phyloP scores from a whole-genome alignment of 2,329 filamentous ascomycete genomes.

The Aureobasidium musti region DNA sequence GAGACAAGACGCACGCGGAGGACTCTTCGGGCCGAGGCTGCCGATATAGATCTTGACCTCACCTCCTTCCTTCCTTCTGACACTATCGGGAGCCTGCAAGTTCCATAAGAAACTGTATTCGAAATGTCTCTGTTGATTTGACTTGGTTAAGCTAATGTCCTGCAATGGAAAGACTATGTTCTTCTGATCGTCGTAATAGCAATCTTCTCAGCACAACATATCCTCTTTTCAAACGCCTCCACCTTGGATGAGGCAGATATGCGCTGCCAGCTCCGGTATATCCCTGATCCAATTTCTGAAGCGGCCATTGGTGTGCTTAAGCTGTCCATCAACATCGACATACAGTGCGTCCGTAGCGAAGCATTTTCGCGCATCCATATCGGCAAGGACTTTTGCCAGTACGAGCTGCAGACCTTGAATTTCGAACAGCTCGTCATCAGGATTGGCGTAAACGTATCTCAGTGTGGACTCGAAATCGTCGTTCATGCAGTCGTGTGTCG shows the following conservation, averaged over 20 bases:
- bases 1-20: neutral
- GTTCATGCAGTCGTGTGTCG: neutral
- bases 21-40: constrained; percentile 2
- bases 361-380: neutral
- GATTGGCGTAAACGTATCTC: neutral
- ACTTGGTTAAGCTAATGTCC: too few relatives aligned
- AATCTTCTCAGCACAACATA: too few relatives aligned
- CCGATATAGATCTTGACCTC: neutral
- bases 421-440: neutral
- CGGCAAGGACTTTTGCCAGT: neutral
- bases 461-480: neutral
- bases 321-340: neutral
- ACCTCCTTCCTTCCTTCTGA: neutral
- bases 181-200: too few relatives aligned
- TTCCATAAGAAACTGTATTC: too few relatives aligned
- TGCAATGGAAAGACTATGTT: too few relatives aligned
- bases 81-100: neutral
- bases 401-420: constrained; percentile 6
- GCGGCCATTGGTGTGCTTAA: neutral
- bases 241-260: neutral
- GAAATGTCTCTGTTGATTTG: too few relatives aligned
- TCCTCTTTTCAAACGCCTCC: neutral
- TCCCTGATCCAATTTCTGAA: neutral
- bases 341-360: neutral
- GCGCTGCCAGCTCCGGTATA: neutral